Conservation (phyloP, 164 flowering plant species). For the Nymphaea colorata region DNA sequence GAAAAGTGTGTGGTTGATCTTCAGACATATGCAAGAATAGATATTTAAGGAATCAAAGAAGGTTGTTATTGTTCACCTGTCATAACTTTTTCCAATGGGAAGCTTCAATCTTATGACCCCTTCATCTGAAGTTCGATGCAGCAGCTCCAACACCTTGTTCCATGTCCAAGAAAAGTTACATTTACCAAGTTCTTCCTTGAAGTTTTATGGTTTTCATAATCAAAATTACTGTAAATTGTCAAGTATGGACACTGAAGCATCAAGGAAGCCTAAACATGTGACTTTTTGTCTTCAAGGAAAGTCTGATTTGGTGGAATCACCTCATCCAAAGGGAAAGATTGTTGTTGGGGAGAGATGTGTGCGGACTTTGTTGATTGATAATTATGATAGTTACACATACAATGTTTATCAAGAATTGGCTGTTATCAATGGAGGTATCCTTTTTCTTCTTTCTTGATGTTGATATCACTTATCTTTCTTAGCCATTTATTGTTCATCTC, state of each 20-base stretch:
- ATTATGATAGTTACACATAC: conserved; percentile 97
- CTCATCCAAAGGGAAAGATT: conserved; percentile 16
- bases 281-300: conserved; percentile 40
- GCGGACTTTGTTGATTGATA: conserved; percentile 87
- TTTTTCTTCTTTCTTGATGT: conserved; percentile 5
- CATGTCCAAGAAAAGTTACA: conserved; percentile 7
- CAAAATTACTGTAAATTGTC: conserved; percentile 8
- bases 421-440: conserved; percentile 69
- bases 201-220: conserved; percentile 9
- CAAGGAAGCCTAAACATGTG: conserved; percentile 30
- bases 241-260: conserved; percentile 13
- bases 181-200: conserved; percentile 8
- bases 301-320: conserved; percentile 19
- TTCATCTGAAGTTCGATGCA: conserved; percentile 19
- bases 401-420: conserved; percentile 85
- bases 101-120: conserved; percentile 14
- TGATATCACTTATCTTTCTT: not conserved
- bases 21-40: not conserved
- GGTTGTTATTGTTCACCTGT: not conserved
- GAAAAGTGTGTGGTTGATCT: not conserved
- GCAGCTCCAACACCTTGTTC: conserved; percentile 15
- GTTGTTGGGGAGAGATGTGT: conserved; percentile 33
- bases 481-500: not conserved
- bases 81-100: not conserved
- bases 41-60: not conserved